Base-by-base conservation (phyloP, 306 rosid species). In the Quercus bicolor region DNA sequence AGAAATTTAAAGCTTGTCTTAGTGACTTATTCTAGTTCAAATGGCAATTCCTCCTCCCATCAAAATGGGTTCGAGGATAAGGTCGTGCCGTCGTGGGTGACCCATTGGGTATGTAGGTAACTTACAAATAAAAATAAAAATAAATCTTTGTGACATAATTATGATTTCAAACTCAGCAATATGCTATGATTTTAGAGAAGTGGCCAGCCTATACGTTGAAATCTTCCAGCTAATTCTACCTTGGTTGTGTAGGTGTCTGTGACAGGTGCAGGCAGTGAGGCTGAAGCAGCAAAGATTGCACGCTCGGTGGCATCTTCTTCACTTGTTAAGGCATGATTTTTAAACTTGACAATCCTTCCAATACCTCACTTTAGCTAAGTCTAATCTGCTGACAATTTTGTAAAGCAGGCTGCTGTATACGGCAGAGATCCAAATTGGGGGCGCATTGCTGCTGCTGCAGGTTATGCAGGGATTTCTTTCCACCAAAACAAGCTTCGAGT, bases 341-440 rank as follows among this genome's bases (percentile, higher is more conserved):
- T 75, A 78, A 77, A 72, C 74, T 33, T 13, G 18, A 43, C 56
- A 62, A 40, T 62, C 57, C 72, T 82, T 31, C 43, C n/a, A 9
- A 56, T n/a, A 40, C 55, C 70, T 65, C 43, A 66, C 60, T 81
- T 51, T 34, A 28, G 65, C 65, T 5, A 73, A 6, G 40, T 59
- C 69, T 79, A 70, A 74, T 77, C 28, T 56, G 34, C 72, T 73
- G n/a, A 40, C 53, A 28, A 43, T 64, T 69, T 59, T 78, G 55
- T 81, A 81, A 68, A 72, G 74, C 89, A 94, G 97, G 92, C 98
- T 53, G 97, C 98, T 66, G 83, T 94, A 59, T 91, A 90, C 52
- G 98, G 98, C 48, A 87, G 98, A 90, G 99, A 93, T 78, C 98
- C 99, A 53, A 93, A 95, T 33, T 95, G 99, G 99, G 99, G 99